Evolutionary conservation across 2,329 filamentous ascomycete genomes (phyloP).

Genomic region (Microsporum canis): DNA sequence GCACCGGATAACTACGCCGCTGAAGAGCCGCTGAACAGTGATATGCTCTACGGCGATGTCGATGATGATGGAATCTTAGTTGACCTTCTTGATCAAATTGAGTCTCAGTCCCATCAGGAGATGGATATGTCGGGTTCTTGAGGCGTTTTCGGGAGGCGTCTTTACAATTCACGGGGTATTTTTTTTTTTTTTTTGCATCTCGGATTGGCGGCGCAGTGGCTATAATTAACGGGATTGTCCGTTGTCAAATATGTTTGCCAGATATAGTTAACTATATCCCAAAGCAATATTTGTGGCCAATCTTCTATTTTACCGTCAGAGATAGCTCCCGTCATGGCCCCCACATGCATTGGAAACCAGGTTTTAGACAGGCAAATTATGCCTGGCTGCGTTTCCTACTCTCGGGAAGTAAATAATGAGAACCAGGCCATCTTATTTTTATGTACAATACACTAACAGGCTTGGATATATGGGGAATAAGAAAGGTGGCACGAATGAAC

Average conservation of each 20-base stretch:
- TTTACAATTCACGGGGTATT: background rate
- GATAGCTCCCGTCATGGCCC: too few relatives aligned
- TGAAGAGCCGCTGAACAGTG: background rate
- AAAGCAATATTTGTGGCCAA: background rate
- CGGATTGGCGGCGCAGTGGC: background rate
- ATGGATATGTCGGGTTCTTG: constrained; percentile 30
- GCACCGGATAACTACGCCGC: constrained; percentile 14
- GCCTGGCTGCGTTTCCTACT: background rate
- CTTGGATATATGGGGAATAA: background rate
- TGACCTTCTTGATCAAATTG: constrained; percentile 47
- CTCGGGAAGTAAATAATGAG: background rate
- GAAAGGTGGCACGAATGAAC: background rate
- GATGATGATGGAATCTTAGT: constrained; percentile 55
- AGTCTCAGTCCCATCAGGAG: constrained; percentile 19
- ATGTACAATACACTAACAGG: background rate
- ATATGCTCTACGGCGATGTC: background rate
- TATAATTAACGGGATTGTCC: background rate
- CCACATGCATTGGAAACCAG: too few relatives aligned
- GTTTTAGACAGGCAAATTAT: background rate
- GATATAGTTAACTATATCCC: background rate
- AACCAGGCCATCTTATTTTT: background rate
- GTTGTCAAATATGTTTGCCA: background rate
- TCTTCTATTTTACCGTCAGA: too few relatives aligned
- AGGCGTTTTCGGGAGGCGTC: background rate
- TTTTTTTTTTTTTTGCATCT: background rate